Evolutionary conservation across 1,284 basidiomycete species (phyloP).

Genomic region (Melampsora abietis-canadensis): DNA sequence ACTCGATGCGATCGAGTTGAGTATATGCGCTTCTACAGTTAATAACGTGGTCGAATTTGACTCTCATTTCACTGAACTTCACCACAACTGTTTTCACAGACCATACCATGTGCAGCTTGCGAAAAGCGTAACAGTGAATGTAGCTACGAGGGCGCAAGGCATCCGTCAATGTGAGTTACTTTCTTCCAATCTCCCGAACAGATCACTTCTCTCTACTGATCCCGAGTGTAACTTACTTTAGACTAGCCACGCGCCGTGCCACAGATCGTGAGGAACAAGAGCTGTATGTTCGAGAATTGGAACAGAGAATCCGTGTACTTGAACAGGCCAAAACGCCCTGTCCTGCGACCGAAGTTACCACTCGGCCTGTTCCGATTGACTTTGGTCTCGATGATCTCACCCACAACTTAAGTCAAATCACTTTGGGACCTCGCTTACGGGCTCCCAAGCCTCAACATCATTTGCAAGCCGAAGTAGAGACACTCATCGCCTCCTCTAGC

Average conservation of each 20-base stretch:
- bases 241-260: background rate
- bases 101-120: slow-evolving; percentile 34
- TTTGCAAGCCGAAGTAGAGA: slow-evolving; percentile 19
- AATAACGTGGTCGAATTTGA: background rate
- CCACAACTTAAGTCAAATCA: slow-evolving; percentile 24
- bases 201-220: background rate
- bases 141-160: slow-evolving; percentile 19
- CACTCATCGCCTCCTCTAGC: slow-evolving; percentile 12
- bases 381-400: slow-evolving; percentile 30
- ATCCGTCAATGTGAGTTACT: slow-evolving; percentile 17
- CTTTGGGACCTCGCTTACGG: slow-evolving; percentile 17
- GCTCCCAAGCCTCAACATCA: background rate
- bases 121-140: slow-evolving; percentile 21
- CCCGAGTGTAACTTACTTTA: background rate
- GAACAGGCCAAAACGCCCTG: slow-evolving; percentile 9
- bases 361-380: background rate
- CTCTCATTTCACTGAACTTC: background rate
- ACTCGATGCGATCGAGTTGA: slow-evolving; percentile 40
- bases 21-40: background rate
- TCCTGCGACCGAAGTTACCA: background rate
- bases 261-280: slow-evolving; percentile 15
- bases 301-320: slow-evolving; percentile 16
- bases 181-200: background rate
- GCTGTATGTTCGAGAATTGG: slow-evolving; percentile 25
- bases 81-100: slow-evolving; percentile 9